These are phyloP conservation scores for Pistacia integerrima DNA, from an alignment of 345 rosid genomes.

Conservation along the genomic window DNA sequence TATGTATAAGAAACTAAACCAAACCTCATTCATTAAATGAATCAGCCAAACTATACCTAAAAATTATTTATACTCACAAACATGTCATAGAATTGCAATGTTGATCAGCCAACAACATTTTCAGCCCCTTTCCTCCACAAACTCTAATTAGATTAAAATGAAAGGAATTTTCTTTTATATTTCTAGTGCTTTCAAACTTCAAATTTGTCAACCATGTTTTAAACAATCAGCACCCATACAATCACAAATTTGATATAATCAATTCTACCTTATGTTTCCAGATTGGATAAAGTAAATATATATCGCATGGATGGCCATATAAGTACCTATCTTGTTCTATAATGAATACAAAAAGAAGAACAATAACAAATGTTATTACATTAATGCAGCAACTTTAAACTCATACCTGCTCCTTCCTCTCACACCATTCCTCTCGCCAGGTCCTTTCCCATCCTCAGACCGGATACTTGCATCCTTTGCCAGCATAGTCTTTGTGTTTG, in stretches of 20 bases:
- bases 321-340: not conserved
- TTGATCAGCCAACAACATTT: not conserved
- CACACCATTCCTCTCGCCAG: slow-evolving; percentile 53
- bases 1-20: not conserved
- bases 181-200: not conserved
- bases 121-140: not conserved
- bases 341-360: not conserved
- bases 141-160: not conserved
- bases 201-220: not conserved
- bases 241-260: not conserved
- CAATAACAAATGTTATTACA: not conserved
- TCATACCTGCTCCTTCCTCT: slow-evolving; percentile 67
- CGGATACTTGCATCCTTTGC: slow-evolving; percentile 41
- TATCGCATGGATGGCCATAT: not conserved
- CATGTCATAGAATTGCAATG: not conserved
- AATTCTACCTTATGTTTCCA: not conserved
- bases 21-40: not conserved
- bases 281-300: not conserved
- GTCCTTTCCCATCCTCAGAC: slow-evolving; percentile 49
- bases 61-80: not conserved
- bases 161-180: not conserved
- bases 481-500: slow-evolving; percentile 32
- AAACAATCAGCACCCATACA: no score
- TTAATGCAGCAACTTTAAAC: not conserved
- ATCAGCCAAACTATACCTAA: not conserved